Base-by-base conservation (phyloP, 768 basidiomycete genomes). In the Leccinellum albellum region DNA sequence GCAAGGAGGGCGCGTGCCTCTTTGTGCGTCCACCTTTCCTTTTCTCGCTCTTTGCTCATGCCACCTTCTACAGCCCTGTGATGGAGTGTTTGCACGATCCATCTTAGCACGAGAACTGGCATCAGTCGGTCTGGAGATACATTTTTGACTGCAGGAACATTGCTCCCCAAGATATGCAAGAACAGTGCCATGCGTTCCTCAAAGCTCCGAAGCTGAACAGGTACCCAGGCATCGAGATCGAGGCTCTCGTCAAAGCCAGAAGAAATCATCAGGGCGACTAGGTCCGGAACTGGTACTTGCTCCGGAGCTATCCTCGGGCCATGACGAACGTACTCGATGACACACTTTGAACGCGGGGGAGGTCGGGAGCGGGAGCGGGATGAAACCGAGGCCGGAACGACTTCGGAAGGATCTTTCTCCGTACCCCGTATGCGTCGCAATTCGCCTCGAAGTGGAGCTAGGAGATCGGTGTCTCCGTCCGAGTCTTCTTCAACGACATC, bases 401-500 rank as follows among this genome's bases (percentile, higher is more conserved):
- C 12, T 7, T 66, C 69, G 50, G 70, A 71, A 8, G 61, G 64
- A 2, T 40, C 17, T 32, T 73, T 74, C 4, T 76, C 78, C 3
- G 80, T 73, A 7, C 65, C 66, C 33, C 79, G 82, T 33, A 91
- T 78, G 33, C 82, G 81, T 51, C 83, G 73, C 21, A 91, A 73
- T 55, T 83, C 87, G 20, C 86, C 86, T 59, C 81, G 86, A 15
- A 91, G 72, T 29, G 87, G 87, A 7, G 87, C 88, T 8, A 91
- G 76, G 20, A 79, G 79, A 67, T 91, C 87, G 10, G 68, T 70
- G 6, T 72, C 70, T 44, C 58, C 64, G 44, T 73, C 80, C 32
- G 81, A 80, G 56, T 86, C 77, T 24, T 79, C 79, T 63, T 88
- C 85, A 0, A 83, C 76, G 12, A 89, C 88, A 56, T 88, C 89